Evolutionary conservation across 768 basidiomycete genomes (phyloP), one percentile per base, ranked within the genome.

Genomic region (Fomitopsis serialis): DNA sequence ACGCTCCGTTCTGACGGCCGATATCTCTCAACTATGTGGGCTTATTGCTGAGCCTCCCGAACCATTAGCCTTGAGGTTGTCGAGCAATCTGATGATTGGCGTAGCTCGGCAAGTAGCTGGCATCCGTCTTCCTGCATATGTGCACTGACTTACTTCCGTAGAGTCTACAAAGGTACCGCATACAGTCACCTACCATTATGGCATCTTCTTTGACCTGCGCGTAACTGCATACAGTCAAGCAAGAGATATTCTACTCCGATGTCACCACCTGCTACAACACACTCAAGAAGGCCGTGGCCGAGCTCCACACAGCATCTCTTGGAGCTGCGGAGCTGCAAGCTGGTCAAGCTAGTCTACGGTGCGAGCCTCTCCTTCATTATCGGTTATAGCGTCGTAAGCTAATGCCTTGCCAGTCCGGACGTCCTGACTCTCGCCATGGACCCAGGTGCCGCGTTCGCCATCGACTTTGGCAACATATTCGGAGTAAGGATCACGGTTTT

Each of bases 31-130:
- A 66, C 69, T 95, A 63, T 96, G 93, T 66, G 79, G 76, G 35
- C 77, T 92, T 36, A 93, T 96, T 49, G 79, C 83, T 24, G 77
- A 87, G 60, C 93, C 93, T n/a, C 68, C 76, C 22, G 93, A 95
- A 59, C 93, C 93, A 36, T 76, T 96, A 32, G 92, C 93, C 2
- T 71, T 96, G 52, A 77, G 93, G 58, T 72, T 95, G 51, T 93
- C 92, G 10, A 92, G 91, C 54, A 92, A 92, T 64, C 71, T 96
- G 42, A 84, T 96, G 77, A 85, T 95, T 55, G 93, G 93, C 3
- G 93, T 87, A 34, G 89, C 87, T 21, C 82, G 92, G 92, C 92
- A 67, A 54, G 80, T 61, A 58, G 42, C 10, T 23, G 34, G 6
- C 21, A 9, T 42, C 21, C 8, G 21, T 23, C 32, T 32, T 24